Conservation (phyloP, 495 filamentous ascomycete genomes). For the Aspergillus avenaceus region DNA sequence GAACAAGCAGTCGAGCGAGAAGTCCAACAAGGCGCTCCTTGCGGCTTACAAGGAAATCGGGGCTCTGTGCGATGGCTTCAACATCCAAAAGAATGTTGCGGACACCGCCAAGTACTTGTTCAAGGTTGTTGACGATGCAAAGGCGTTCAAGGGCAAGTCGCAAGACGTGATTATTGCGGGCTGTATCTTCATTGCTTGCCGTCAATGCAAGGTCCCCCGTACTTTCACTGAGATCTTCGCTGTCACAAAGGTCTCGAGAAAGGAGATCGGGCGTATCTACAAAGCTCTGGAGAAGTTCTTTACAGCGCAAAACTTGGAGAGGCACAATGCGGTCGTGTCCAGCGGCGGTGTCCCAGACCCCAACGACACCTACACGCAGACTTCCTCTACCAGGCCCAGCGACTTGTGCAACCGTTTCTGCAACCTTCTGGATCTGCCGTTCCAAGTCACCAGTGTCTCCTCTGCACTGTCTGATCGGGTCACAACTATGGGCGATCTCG, state of each 20-base stretch:
- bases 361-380: constrained; percentile 64
- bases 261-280: constrained; percentile 95
- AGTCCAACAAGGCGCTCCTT: constrained; percentile 72
- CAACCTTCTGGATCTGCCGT: constrained; percentile 68
- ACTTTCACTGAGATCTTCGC: constrained; percentile 91
- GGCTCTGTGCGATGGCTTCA: constrained; percentile 78
- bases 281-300: constrained; percentile 89
- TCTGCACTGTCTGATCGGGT: constrained; percentile 70
- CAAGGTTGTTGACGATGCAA: constrained; percentile 87
- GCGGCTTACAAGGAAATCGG: constrained; percentile 88
- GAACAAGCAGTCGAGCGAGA: constrained; percentile 80
- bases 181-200: constrained; percentile 96
- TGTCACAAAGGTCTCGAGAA: constrained; percentile 90
- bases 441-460: constrained; percentile 65
- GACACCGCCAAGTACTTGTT: constrained; percentile 90
- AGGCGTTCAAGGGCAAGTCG: constrained; percentile 91
- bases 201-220: constrained; percentile 77
- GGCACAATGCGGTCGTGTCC: constrained; percentile 44
- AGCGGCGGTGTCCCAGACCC: constrained; percentile 42
- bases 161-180: constrained; percentile 91
- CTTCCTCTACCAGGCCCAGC: constrained; percentile 72
- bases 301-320: constrained; percentile 51
- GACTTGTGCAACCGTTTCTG: constrained; percentile 88
- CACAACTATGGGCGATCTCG: constrained; percentile 67
- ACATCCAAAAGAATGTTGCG: constrained; percentile 71